These are phyloP conservation scores for Aureobasidium zeae DNA, from an alignment of 2,329 filamentous ascomycete genomes.

Conservation along the genomic window DNA sequence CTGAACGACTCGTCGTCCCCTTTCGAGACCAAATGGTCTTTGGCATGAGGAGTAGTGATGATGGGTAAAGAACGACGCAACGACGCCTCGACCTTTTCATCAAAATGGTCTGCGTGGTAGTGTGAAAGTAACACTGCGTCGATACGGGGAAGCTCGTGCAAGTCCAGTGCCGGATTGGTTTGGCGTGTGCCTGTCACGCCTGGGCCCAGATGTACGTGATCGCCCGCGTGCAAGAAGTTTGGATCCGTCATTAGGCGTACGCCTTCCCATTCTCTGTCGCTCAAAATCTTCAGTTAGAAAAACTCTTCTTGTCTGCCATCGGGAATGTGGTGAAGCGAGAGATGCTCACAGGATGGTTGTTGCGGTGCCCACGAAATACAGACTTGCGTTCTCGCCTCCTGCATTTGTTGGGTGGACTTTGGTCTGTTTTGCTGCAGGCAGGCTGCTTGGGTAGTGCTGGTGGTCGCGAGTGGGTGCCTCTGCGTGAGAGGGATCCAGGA, in stretches of 20 bases:
- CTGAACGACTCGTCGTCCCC: constrained; percentile 43
- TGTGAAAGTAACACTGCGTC: constrained; percentile 54
- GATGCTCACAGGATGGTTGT: constrained; percentile 44
- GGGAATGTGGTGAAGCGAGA: no score
- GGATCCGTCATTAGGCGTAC: constrained; percentile 49
- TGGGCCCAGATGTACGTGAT: constrained; percentile 58
- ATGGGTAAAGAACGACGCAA: constrained; percentile 50
- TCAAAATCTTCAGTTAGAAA: neutral
- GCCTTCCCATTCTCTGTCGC: constrained; percentile 39
- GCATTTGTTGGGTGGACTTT: constrained; percentile 36
- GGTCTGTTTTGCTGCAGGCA: constrained; percentile 38
- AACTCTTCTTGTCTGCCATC: no score
- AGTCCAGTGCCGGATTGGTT: constrained; percentile 52
- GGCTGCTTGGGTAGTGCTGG: constrained; percentile 20
- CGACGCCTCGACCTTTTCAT: constrained; percentile 42
- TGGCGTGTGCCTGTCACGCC: constrained; percentile 47
- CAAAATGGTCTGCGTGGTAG: constrained; percentile 55
- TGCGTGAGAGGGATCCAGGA: constrained; percentile 31
- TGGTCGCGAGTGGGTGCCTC: constrained; percentile 34
- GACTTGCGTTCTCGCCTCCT: constrained; percentile 34
- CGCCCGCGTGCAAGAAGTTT: constrained; percentile 57
- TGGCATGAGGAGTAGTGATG: constrained; percentile 54
- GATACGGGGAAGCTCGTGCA: constrained; percentile 50
- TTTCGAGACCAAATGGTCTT: constrained; percentile 40
- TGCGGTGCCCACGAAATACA: constrained; percentile 49